phyloP scores from a whole-genome alignment of 805 yeast genomes.

The Wickerhamiella brachini region DNA sequence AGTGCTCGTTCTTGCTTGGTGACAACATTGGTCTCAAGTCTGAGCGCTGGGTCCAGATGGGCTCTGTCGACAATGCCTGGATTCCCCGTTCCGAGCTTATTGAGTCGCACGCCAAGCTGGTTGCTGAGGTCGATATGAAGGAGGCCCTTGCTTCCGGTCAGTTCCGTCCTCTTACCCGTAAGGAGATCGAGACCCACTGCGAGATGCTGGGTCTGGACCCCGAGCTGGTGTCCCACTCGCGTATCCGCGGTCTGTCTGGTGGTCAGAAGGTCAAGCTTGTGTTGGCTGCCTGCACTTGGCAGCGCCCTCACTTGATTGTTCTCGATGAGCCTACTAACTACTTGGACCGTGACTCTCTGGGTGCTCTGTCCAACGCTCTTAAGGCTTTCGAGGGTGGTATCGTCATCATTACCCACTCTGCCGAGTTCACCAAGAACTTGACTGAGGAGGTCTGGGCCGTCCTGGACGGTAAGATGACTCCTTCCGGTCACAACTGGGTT shows the following conservation, averaged over 20 bases:
- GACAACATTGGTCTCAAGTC: slow-evolving; percentile 98
- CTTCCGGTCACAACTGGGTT: slow-evolving; percentile 99
- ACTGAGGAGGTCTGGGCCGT: slow-evolving; percentile 99
- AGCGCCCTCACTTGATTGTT: slow-evolving; percentile 98
- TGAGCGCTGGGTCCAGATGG: slow-evolving; percentile 99
- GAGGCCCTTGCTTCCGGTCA: slow-evolving; percentile 99
- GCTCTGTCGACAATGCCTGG: slow-evolving; percentile 99
- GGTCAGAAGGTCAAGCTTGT: slow-evolving; percentile 99
- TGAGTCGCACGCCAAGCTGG: slow-evolving; percentile 97
- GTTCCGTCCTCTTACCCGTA: slow-evolving; percentile 99
- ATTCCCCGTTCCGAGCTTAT: slow-evolving; percentile 97
- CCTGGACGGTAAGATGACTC: slow-evolving; percentile 94
- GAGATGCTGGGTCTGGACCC: slow-evolving; percentile 96
- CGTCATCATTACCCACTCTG: slow-evolving; percentile 98
- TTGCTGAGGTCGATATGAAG: slow-evolving; percentile 99
- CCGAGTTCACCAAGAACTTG: slow-evolving; percentile 98
- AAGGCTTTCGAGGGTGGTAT: slow-evolving; percentile 99
- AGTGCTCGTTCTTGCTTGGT: slow-evolving; percentile 94
- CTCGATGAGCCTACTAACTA: slow-evolving; percentile 98
- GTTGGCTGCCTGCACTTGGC: slow-evolving; percentile 99
- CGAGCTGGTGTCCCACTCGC: slow-evolving; percentile 98
- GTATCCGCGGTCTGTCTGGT: slow-evolving; percentile 99
- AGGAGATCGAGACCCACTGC: slow-evolving; percentile 99
- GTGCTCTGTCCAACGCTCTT: slow-evolving; percentile 98
- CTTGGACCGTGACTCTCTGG: slow-evolving; percentile 95